phyloP scores from a whole-genome alignment of 495 filamentous ascomycete species.

The Schizothecium vesticola region DNA sequence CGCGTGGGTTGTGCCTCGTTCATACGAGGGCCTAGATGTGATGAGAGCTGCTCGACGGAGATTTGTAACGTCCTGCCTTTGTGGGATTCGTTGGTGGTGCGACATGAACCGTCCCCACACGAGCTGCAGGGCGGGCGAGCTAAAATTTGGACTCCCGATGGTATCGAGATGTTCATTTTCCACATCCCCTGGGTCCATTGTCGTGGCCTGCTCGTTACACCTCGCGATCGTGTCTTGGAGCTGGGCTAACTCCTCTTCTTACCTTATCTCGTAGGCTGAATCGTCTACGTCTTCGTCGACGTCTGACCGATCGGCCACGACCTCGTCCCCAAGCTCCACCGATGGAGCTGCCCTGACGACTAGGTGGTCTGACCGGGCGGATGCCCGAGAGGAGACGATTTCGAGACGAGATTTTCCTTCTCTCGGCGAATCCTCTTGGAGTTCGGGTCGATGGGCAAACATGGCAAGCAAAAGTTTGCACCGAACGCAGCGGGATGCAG shows the following conservation, averaged over 20 bases:
- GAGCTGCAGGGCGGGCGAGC: background rate
- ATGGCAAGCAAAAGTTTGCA: background rate
- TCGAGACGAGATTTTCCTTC: background rate
- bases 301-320: background rate
- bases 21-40: background rate
- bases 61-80: background rate
- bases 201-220: too few relatives aligned
- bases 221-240: too few relatives aligned
- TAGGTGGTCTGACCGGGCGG: background rate
- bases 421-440: too few relatives aligned
- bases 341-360: background rate
- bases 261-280: too few relatives aligned
- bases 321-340: background rate
- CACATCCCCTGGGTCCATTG: background rate
- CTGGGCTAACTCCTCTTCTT: too few relatives aligned
- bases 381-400: background rate
- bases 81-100: background rate
- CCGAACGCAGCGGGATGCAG: slow-evolving; percentile 2
- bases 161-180: background rate
- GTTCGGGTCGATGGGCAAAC: too few relatives aligned
- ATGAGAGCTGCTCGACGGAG: background rate
- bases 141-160: too few relatives aligned
- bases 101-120: background rate
- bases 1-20: background rate
- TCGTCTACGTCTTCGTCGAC: too few relatives aligned